phyloP scores from a whole-genome alignment of 768 basidiomycete species.

The Mycena leptocephala region DNA sequence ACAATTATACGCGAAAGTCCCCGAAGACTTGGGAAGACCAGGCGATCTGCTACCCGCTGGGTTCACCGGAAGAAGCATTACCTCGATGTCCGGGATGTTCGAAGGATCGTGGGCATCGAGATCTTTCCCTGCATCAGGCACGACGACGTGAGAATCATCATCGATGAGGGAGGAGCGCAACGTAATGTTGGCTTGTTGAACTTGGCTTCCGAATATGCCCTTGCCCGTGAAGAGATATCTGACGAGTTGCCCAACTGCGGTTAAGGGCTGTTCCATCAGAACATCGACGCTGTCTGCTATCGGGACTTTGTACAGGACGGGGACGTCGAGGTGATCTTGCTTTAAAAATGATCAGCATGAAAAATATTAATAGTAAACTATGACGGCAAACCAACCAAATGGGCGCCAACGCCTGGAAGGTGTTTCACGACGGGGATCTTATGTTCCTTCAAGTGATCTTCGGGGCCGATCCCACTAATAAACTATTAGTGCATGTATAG shows the following conservation, averaged over 20 bases:
- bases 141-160: neutral
- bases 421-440: neutral
- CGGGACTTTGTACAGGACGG: constrained; percentile 1
- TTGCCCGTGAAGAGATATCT: neutral
- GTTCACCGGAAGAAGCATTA: neutral
- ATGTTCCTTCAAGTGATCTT: neutral
- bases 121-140: no score
- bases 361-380: neutral
- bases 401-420: neutral
- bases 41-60: neutral
- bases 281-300: neutral
- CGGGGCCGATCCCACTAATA: neutral
- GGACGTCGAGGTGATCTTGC: neutral
- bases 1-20: neutral
- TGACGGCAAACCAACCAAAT: neutral
- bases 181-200: neutral
- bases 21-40: neutral
- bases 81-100: constrained; percentile 4
- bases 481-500: neutral
- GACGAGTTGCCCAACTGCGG: neutral
- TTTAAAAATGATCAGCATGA: neutral
- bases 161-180: neutral
- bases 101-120: neutral
- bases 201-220: neutral
- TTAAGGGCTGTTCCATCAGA: neutral